These are phyloP conservation scores for Paraurostyla sp. DNA, from an alignment of 73 alveolate species.

Conservation along the genomic window DNA sequence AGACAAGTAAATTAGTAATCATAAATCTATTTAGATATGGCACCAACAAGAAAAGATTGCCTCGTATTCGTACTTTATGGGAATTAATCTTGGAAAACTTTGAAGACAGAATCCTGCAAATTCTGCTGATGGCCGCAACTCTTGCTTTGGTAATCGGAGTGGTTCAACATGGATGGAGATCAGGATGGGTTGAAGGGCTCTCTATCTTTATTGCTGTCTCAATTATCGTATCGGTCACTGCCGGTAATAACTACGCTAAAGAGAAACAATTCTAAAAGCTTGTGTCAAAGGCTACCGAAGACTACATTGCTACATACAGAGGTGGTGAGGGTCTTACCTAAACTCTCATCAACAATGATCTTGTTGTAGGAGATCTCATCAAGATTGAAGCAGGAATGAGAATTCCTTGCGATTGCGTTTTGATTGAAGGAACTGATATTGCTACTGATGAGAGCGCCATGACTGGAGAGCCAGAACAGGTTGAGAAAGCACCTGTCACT, in stretches of 20 bases:
- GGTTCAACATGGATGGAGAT: slow-evolving; percentile 86
- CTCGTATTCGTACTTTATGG: slow-evolving; percentile 9
- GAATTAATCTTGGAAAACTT: slow-evolving; percentile 88
- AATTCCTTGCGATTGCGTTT: slow-evolving; percentile 95
- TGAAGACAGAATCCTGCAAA: slow-evolving; percentile 92
- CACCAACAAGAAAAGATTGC: slow-evolving; percentile 12
- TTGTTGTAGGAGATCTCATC: slow-evolving; percentile 95
- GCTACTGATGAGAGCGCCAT: slow-evolving; percentile 94
- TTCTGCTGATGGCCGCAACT: slow-evolving; percentile 92
- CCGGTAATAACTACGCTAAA: slow-evolving; percentile 92
- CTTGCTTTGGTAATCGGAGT: slow-evolving; percentile 91
- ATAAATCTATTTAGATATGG: slow-evolving; percentile 9
- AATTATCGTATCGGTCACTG: slow-evolving; percentile 92
- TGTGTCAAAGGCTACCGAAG: slow-evolving; percentile 84
- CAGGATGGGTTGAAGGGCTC: slow-evolving; percentile 97
- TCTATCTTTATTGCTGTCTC: slow-evolving; percentile 95
- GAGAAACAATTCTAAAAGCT: slow-evolving; percentile 93
- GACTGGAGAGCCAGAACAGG: slow-evolving; percentile 96
- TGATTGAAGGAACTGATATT: slow-evolving; percentile 85
- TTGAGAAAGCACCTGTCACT: slow-evolving; percentile 82
- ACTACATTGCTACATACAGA: slow-evolving; percentile 86
- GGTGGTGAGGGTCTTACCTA: slow-evolving; percentile 82
- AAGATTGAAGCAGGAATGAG: slow-evolving; percentile 92
- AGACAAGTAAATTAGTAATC: background rate
- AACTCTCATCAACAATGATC: slow-evolving; percentile 81